Evolutionary conservation across 257 asterid genomes (phyloP), one percentile per base, ranked within the genome.

Genomic region (Handroanthus guayacan): DNA sequence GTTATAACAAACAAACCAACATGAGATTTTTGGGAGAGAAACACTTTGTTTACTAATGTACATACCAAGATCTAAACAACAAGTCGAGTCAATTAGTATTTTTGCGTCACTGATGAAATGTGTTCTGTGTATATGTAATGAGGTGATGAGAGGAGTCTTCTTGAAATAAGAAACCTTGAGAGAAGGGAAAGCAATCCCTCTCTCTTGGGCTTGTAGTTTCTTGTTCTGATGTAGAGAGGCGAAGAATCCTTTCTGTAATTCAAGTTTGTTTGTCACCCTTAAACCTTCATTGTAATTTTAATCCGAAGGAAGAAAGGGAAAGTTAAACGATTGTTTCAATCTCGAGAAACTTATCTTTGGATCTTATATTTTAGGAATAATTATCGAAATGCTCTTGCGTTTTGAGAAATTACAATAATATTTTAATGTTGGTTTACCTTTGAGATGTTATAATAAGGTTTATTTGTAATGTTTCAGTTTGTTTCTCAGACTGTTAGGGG

Each of bases 11-110:
- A 25, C 14, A 51, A 9, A 73, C 17, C 38, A 41, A 52, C 5
- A 25, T 36, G 67, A 61, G 73, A 34, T 36, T 55, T 82, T 78
- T 48, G 72, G 72, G 73, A 61, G 82, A 70, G 79, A 63, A 39
- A 55, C 52, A 62, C 9, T 64, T 74, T 68, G 66, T 78, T 75
- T 71, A 64, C 36, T 76, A 65, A 25, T 84, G 84, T 84, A 80
- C 64, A 81, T 76, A 77, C 58, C 44, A 72, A 76, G 74, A 67
- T 66, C 50, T 56, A 62, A 72, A 71, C 72, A 69, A 60, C 13
- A 38, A 50, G 67, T 58, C 56, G 20, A 44, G 67, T 62, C 17
- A 10, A 10, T 51, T 51, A 13, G 6, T n/a, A 14, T 61, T 64
- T 68, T 72, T 48, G 13, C 16, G n/a, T 54, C 3, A 44, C 61